phyloP scores from a whole-genome alignment of 2,329 filamentous ascomycete species.

The Dryadomyces quercivorus region DNA sequence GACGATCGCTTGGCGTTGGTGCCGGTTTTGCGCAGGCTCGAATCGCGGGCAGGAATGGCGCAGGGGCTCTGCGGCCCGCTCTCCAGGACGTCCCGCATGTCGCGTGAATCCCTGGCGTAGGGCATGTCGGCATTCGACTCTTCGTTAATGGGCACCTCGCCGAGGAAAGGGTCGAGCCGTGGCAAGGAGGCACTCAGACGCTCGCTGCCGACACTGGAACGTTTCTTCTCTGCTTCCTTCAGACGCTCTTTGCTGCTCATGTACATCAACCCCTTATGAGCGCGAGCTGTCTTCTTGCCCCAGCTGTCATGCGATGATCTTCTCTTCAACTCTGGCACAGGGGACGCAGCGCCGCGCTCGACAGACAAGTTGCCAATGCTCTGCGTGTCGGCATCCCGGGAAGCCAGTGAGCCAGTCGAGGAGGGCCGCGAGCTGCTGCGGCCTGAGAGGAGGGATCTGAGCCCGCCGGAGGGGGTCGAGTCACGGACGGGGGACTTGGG shows the following conservation, averaged over 20 bases:
- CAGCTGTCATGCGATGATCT: constrained; percentile 50
- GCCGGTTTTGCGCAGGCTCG: constrained; percentile 49
- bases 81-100: constrained; percentile 14
- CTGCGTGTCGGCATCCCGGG: constrained; percentile 42
- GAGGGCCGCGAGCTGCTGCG: constrained; percentile 42
- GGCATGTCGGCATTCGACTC: constrained; percentile 29
- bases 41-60: constrained; percentile 54
- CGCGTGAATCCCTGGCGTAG: constrained; percentile 13
- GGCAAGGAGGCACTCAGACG: constrained; percentile 19
- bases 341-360: constrained; percentile 38
- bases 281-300: constrained; percentile 42
- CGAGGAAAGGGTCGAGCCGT: constrained; percentile 35
- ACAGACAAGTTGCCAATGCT: constrained; percentile 55
- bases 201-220: constrained; percentile 30
- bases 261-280: constrained; percentile 52
- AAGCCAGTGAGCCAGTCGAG: constrained; percentile 42
- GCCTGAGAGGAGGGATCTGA: constrained; percentile 47
- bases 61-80: constrained; percentile 26
- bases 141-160: constrained; percentile 43
- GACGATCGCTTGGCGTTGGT: constrained; percentile 40
- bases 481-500: constrained; percentile 41
- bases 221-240: constrained; percentile 48
- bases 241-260: constrained; percentile 62
- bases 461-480: constrained; percentile 24
- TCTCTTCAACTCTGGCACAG: constrained; percentile 35